Base-by-base conservation (phyloP, 768 basidiomycete genomes). In the Mycena galopus region DNA sequence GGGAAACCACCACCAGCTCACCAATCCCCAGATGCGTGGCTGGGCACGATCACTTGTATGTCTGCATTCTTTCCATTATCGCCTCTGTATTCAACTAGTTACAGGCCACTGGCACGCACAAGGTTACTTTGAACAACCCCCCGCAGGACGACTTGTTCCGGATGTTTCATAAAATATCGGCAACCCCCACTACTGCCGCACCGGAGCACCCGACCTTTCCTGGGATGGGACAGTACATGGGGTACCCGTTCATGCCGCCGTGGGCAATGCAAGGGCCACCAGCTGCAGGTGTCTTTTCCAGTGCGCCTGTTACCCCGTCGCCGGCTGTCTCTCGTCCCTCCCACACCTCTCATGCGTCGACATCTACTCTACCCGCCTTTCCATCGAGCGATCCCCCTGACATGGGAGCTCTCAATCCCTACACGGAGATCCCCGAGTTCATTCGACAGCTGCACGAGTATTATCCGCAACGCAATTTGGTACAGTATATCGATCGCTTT, bases 331-430 rank as follows among this genome's bases (percentile, higher is more conserved):
- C 21, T 25, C 58, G 35, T 14, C 8, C 35, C 6, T 37, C 35
- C 4, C 19, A 47, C n/a, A 5, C 44, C 21, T 19, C 19, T 9
- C 17, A 17, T 42, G 39, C 39, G 9, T 14, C 35, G 6, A 7
- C 35, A 7, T 35, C 12, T 6, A 6, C 35, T 12, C 12, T 12
- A 6, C 7, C 7, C 35, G 6, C 35, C 19, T 17, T 65, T 14
- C 62, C 69, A 5, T 69, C 67, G 23, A 69, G 67, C 32, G 59
- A 69, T 33, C 67, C 67, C 2, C 67, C 67, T 5, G 67, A 60
- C 3, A 61, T 69, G 58, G 71, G 27, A 7, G 50, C 63, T 9
- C 9, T 21, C 0, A 72, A 67, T n/a, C 58, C 58, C 1, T 72
- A 72, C 25, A 65, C 63, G 12, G 32, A 33, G 14, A 68, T 73